Percentiles rank a stretch among this genome's conserved stretches.
These are phyloP conservation scores for Rubia balearica DNA, from an alignment of 305 asterid genomes.

Conservation along the genomic window DNA sequence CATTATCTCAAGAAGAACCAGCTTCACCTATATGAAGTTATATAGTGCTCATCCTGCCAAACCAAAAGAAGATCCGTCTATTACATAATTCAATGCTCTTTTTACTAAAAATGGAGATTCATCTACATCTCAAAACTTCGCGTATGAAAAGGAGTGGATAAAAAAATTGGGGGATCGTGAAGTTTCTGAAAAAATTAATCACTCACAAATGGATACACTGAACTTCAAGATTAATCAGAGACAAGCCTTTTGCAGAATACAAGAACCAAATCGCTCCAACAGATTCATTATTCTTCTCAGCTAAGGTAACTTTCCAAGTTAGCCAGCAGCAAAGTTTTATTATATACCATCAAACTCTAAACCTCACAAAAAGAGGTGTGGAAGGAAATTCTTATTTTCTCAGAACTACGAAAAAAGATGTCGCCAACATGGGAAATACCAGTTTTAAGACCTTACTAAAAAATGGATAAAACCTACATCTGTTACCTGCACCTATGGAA, in stretches of 20 bases:
- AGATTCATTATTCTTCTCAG: too few species aligned
- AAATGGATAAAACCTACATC: background rate
- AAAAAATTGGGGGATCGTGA: background rate
- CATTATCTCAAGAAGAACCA: too few species aligned
- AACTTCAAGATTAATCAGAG: background rate
- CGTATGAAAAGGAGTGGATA: background rate
- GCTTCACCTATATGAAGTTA: too few species aligned
- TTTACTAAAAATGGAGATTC: background rate
- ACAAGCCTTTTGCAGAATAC: background rate
- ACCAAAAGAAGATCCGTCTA: background rate
- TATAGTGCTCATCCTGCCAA: background rate
- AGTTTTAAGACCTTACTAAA: background rate
- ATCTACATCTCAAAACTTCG: background rate
- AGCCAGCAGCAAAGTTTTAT: background rate
- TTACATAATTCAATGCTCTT: background rate
- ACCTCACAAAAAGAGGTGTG: background rate
- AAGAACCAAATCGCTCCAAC: background rate
- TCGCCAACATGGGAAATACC: background rate
- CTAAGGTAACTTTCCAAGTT: conserved; percentile 5
- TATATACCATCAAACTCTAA: too few species aligned
- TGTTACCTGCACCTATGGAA: background rate
- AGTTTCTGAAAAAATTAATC: too few species aligned
- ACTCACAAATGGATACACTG: too few species aligned
- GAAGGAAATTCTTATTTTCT: background rate
- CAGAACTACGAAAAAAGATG: background rate